Base-by-base conservation (phyloP, 108 stramenopile genomes). In the Mediolabrus comicus region DNA sequence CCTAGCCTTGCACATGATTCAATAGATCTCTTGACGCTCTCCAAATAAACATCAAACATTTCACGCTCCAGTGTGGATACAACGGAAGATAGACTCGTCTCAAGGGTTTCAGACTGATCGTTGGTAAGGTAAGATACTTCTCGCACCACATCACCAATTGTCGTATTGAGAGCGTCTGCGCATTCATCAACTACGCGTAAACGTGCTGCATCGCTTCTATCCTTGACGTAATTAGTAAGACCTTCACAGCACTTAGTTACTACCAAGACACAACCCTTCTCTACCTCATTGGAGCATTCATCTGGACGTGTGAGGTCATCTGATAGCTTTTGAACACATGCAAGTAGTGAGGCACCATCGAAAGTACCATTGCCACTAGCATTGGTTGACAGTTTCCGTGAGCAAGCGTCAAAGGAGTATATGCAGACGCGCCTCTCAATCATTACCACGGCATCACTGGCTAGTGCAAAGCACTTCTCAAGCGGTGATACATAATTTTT, bases 121-220 rank as follows among this genome's bases (percentile, higher is more conserved):
- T 80, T 80, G 13, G 82, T 83, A 11, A 95, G 80, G 52, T 75
- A 75, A 1, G 81, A 82, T 55, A 89, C 86, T 60, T 95, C 93
- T 3, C 87, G 80, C 41, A 90, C 88, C 49, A 95, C 78, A 53
- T 92, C 89, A 14, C 74, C 59, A 63, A 92, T 84, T 14, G 86
- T 79, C 25, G 82, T 72, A 46, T 82, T 80, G 49, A 95, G 69
- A 31, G 90, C 87, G 73, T 92, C 86, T 10, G 90, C 90, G 67
- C 93, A 95, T 80, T 95, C 93, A 9, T 90, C 87, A 9, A 95
- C 90, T 29, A 91, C 93, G 30, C 86, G 86, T n/a, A 95, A 77
- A 34, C 93, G 76, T 35, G 91, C 89, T 9, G 83, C 73, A 70
- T 92, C 93, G 29, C 89, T 91, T 32, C 91, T 77, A 46, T 95